Evolutionary conservation across 2,329 filamentous ascomycete species (phyloP).

Genomic region (Domatiomyces catenatus): DNA sequence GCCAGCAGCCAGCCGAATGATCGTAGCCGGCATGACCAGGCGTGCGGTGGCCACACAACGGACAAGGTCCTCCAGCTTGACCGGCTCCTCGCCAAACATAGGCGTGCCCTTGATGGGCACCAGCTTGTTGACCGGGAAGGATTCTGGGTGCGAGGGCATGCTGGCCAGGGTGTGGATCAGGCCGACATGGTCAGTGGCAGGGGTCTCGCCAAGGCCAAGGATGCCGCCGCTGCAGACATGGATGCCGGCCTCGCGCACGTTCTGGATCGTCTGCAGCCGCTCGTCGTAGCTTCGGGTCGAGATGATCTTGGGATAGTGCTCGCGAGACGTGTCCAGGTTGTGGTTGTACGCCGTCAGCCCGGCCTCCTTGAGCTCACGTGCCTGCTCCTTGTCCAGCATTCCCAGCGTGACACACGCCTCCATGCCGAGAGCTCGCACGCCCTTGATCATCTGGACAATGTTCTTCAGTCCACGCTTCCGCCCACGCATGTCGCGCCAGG

Average conservation of each 20-base stretch:
- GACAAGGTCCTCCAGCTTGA: conserved; percentile 63
- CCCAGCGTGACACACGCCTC: conserved; percentile 86
- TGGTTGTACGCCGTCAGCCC: conserved; percentile 88
- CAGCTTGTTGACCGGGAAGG: conserved; percentile 79
- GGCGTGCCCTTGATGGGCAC: conserved; percentile 86
- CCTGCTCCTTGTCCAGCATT: conserved; percentile 74
- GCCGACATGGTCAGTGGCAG: conserved; percentile 60
- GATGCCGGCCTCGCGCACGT: conserved; percentile 74
- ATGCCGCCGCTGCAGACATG: conserved; percentile 86
- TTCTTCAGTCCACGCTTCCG: conserved; percentile 71
- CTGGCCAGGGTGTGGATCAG: conserved; percentile 70
- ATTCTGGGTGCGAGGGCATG: conserved; percentile 69
- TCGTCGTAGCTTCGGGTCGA: conserved; percentile 79
- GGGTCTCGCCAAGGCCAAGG: conserved; percentile 63
- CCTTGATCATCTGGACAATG: conserved; percentile 71
- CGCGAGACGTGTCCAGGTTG: conserved; percentile 78
- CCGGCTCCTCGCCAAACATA: conserved; percentile 55
- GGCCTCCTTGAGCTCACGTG: conserved; percentile 64
- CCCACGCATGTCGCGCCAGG: conserved; percentile 87
- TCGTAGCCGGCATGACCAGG: conserved; percentile 68
- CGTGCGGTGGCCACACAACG: conserved; percentile 73
- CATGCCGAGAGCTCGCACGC: conserved; percentile 69
- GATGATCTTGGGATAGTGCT: conserved; percentile 72
- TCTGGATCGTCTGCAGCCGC: conserved; percentile 59
- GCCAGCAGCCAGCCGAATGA: conserved; percentile 74